Percentiles rank a stretch among this genome's conserved stretches.
These are phyloP conservation scores for Anthracocystis walkeri DNA, from an alignment of 1,284 basidiomycete genomes.

Conservation along the genomic window DNA sequence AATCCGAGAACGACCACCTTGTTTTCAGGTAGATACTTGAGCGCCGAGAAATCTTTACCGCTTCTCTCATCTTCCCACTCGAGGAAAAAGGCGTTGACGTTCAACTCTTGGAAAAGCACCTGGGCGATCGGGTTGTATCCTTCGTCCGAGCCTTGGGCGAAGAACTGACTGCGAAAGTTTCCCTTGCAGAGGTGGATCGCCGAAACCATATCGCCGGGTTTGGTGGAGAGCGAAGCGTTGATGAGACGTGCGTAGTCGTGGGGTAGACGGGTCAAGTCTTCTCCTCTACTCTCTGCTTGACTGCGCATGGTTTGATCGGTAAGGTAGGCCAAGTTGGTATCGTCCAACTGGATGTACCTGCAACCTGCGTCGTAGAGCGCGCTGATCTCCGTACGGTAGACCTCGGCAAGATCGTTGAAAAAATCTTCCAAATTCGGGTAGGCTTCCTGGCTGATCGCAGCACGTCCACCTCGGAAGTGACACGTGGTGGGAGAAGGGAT, in stretches of 20 bases:
- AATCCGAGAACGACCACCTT: conserved; percentile 81
- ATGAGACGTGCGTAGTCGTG: conserved; percentile 52
- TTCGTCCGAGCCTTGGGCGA: conserved; percentile 75
- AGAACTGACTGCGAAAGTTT: conserved; percentile 74
- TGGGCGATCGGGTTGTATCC: conserved; percentile 80
- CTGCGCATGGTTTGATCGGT: conserved; percentile 55
- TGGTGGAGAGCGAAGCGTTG: conserved; percentile 74
- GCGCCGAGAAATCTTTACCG: conserved; percentile 73
- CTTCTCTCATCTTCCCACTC: conserved; percentile 84
- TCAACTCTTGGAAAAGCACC: conserved; percentile 76
- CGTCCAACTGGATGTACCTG: conserved; percentile 78
- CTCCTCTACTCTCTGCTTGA: conserved; percentile 37
- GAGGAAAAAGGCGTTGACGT: conserved; percentile 80
- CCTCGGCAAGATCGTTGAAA: conserved; percentile 78
- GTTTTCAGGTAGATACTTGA: conserved; percentile 75
- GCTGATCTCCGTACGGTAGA: conserved; percentile 79
- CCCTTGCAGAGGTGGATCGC: conserved; percentile 83
- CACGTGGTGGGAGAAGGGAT: conserved; percentile 76
- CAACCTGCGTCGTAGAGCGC: conserved; percentile 81
- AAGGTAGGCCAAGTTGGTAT: conserved; percentile 68
- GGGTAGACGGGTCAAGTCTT: conserved; percentile 50
- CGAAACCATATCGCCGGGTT: conserved; percentile 77
- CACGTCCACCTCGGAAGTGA: conserved; percentile 58
- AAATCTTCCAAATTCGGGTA: conserved; percentile 79
- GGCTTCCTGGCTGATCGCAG: conserved; percentile 70